Evolutionary conservation across 352 stramenopile genomes (phyloP), one percentile per base, ranked within the genome.

Genomic region (Peronospora destructor): DNA sequence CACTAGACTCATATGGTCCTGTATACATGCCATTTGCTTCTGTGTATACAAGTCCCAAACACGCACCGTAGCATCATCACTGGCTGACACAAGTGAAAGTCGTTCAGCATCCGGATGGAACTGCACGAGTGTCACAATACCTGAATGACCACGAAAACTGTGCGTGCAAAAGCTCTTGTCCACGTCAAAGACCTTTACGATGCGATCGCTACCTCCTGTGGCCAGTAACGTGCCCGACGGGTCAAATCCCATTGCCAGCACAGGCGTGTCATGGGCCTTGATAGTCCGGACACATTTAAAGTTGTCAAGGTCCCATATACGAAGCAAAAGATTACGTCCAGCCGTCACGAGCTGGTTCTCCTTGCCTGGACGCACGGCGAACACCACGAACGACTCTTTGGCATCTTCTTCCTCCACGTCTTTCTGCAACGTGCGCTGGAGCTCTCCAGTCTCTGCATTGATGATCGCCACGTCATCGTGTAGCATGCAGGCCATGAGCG

Each of bases 201-300:
- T 86, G 40, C 94, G 91, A 69, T 99, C 96, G 25, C 95, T 94
- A 17, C 93, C 95, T 56, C 93, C 96, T 1, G 96, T 99, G 6
- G 94, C 94, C 7, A 98, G 68, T 53, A 99, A 66, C 43, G 85
- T 96, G 33, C 87, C 87, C 17, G 87, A 86, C 14, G 81, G 82
- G 66, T 97, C 88, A 53, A 95, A 94, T 23, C 73, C 79, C 77
- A 97, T 91, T 42, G 68, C 70, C 40, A 92, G 61, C 45, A 96
- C 80, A 6, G 86, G 85, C 39, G 73, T 85, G 38, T 92, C 73
- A 40, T 72, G 64, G 2, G 61, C 68, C 53, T 91, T 93, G 47
- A 93, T 93, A 8, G 75, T 89, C 29, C 75, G 73, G 17, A 93
- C 36, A 30, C 77, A 91, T 19, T 65, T 74, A 39, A 84, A 82